phyloP scores from a whole-genome alignment of 345 rosid species.

The Acer campestre region DNA sequence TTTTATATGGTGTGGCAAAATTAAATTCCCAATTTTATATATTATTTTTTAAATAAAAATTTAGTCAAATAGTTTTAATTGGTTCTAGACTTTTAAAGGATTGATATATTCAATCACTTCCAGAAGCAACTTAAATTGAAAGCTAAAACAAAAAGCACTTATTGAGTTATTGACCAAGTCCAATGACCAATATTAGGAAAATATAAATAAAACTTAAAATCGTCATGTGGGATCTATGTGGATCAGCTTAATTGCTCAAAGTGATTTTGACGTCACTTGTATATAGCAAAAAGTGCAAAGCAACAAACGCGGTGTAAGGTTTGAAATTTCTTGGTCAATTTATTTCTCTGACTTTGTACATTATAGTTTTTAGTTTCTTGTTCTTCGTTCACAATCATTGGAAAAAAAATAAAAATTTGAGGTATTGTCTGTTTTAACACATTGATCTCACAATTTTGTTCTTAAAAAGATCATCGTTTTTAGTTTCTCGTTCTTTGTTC shows the following conservation, averaged over 20 bases:
- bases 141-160: not conserved
- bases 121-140: not conserved
- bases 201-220: not conserved
- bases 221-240: not conserved
- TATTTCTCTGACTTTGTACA: not conserved
- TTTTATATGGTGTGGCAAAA: not conserved
- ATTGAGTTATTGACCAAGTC: slow-evolving; percentile 16
- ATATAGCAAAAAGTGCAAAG: not conserved
- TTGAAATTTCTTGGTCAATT: slow-evolving; percentile 8
- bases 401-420: no score
- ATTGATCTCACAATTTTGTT: no score
- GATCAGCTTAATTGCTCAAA: not conserved
- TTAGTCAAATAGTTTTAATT: no score
- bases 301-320: not conserved
- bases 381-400: no score
- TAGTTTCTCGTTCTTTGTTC: no score
- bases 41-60: no score
- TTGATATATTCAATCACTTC: not conserved
- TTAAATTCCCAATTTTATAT: no score
- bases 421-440: no score
- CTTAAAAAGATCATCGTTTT: no score
- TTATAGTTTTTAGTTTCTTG: no score
- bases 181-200: not conserved
- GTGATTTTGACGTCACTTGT: not conserved
- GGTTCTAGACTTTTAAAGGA: not conserved